phyloP scores from a whole-genome alignment of 2,329 filamentous ascomycete species.

The Fusarium sp. region DNA sequence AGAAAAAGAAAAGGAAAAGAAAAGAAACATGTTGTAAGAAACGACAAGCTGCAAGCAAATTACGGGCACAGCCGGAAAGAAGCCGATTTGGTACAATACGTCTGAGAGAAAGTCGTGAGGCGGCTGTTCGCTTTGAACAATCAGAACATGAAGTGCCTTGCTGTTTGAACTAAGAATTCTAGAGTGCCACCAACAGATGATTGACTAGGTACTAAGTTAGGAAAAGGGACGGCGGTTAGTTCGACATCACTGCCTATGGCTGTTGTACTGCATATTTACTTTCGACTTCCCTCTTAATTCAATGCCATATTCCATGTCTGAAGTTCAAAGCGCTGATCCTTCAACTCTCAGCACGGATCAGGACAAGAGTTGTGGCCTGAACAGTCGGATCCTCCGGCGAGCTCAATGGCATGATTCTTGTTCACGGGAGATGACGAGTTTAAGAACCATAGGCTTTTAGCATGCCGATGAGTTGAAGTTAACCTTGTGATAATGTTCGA shows the following conservation, averaged over 20 bases:
- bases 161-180: slow-evolving; percentile 14
- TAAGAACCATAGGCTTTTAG: slow-evolving; percentile 5
- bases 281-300: slow-evolving; percentile 21
- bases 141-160: slow-evolving; percentile 3
- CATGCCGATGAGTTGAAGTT: background rate
- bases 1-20: no score
- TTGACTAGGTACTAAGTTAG: slow-evolving; percentile 1
- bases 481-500: slow-evolving; percentile 10
- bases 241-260: slow-evolving; percentile 8
- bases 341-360: slow-evolving; percentile 13
- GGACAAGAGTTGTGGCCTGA: background rate
- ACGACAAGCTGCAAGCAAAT: slow-evolving; percentile 22
- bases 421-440: background rate
- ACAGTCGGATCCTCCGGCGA: slow-evolving; percentile 7
- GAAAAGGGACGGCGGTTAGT: slow-evolving; percentile 23
- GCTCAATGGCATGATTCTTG: slow-evolving; percentile 9
- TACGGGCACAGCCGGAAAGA: slow-evolving; percentile 12
- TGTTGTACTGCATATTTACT: slow-evolving; percentile 9
- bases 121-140: slow-evolving; percentile 3
- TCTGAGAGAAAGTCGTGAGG: background rate
- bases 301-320: slow-evolving; percentile 25
- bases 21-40: slow-evolving; percentile 11
- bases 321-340: background rate
- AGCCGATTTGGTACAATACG: slow-evolving; percentile 22
- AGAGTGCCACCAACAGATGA: slow-evolving; percentile 4